Evolutionary conservation across 805 yeast species (phyloP).

Genomic region (Starmerella stellata): DNA sequence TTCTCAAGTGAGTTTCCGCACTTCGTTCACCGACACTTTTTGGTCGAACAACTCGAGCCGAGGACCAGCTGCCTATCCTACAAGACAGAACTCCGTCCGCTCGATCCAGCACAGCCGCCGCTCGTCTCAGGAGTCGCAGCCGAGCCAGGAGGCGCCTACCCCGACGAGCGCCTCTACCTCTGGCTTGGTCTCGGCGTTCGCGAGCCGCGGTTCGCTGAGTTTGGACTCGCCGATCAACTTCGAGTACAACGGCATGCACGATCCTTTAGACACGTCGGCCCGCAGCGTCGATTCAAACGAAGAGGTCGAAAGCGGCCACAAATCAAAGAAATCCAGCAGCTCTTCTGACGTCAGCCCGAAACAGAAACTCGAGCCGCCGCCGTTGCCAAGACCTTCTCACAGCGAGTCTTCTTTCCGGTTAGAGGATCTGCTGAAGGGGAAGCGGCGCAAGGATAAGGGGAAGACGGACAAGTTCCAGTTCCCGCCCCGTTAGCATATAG

Average conservation of each 20-base stretch:
- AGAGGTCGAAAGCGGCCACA: not conserved
- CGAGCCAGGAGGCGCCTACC: not conserved
- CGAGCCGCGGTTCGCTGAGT: slow-evolving; percentile 1
- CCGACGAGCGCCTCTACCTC: not conserved
- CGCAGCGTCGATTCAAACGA: not conserved
- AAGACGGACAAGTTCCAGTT: slow-evolving; percentile 10
- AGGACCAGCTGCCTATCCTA: no score
- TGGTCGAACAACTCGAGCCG: no score
- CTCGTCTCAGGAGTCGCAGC: not conserved
- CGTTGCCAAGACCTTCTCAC: not conserved
- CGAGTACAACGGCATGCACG: not conserved
- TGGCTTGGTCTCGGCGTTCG: not conserved
- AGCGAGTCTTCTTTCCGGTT: slow-evolving; percentile 22
- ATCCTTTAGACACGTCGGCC: not conserved
- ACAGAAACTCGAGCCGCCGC: not conserved
- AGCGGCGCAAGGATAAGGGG: slow-evolving; percentile 11
- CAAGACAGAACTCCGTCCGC: not conserved
- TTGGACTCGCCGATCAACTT: not conserved
- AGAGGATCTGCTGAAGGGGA: slow-evolving; percentile 21
- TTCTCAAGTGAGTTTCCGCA: slow-evolving; percentile 61
- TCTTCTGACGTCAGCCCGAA: slow-evolving; percentile 1
- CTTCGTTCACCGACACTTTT: slow-evolving; percentile 53
- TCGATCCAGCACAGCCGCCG: not conserved
- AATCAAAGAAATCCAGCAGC: not conserved
- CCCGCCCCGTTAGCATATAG: slow-evolving; percentile 7